Evolutionary conservation across 768 basidiomycete species (phyloP).

Genomic region (Scleroderma citrinum): DNA sequence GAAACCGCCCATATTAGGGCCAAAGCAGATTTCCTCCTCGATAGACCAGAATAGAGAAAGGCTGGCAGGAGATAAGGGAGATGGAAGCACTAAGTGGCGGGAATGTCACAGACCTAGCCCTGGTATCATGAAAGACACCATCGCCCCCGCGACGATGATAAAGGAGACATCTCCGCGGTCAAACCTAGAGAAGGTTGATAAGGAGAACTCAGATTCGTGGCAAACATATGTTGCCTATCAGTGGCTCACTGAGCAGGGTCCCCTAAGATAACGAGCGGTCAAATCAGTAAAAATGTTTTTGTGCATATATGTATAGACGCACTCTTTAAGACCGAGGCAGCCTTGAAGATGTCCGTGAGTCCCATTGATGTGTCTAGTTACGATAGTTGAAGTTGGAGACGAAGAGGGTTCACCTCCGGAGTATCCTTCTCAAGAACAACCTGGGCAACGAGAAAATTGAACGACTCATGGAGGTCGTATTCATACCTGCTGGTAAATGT

Average conservation of each 20-base stretch:
- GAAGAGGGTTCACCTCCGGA: not conserved
- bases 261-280: conserved; percentile 14
- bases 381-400: not conserved
- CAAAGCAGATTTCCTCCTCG: conserved; percentile 63
- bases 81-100: not conserved
- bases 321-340: conserved; percentile 7
- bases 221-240: not conserved
- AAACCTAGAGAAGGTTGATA: conserved; percentile 38
- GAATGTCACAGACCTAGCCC: conserved; percentile 47
- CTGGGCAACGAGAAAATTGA: not conserved
- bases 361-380: conserved; percentile 5
- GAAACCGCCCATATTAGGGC: conserved; percentile 73
- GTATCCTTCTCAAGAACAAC: not conserved
- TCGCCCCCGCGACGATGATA: conserved; percentile 59
- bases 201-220: not conserved
- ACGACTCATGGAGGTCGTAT: not conserved
- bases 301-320: conserved; percentile 11
- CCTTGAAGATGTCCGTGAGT: not conserved
- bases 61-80: conserved; percentile 31
- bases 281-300: conserved; percentile 5
- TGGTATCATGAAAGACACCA: conserved; percentile 76
- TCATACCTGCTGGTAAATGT: not conserved
- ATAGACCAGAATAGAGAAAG: conserved; percentile 69
- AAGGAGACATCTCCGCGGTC: conserved; percentile 69
- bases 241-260: conserved; percentile 24